Evolutionary conservation across 2,329 filamentous ascomycete species (phyloP).

Genomic region (Escovopsis sp.): DNA sequence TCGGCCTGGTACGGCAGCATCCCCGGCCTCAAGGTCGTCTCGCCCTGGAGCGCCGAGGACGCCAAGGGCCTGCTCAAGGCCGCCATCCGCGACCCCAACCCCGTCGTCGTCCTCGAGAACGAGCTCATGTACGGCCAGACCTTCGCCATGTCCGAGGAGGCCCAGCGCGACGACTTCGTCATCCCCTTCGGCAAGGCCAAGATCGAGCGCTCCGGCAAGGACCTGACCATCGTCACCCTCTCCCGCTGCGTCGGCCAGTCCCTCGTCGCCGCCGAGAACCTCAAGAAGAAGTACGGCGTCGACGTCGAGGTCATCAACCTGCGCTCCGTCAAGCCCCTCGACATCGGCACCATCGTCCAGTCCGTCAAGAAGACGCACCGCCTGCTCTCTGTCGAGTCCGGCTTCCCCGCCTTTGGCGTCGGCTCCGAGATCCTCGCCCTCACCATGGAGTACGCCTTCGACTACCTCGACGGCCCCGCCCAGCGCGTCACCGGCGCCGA

Average conservation of each 20-base stretch:
- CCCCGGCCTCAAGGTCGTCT: constrained; percentile 90
- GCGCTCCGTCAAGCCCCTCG: constrained; percentile 90
- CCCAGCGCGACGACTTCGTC: constrained; percentile 92
- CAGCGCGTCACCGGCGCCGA: constrained; percentile 92
- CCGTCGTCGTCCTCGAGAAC: constrained; percentile 82
- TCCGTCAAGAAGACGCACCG: constrained; percentile 98
- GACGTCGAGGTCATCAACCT: constrained; percentile 97
- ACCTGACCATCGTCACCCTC: constrained; percentile 86
- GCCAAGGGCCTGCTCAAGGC: constrained; percentile 97
- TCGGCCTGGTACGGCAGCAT: constrained; percentile 98
- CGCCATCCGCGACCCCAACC: constrained; percentile 95
- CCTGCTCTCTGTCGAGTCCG: constrained; percentile 83
- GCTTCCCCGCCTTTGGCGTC: constrained; percentile 91
- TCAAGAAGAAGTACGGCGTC: constrained; percentile 93
- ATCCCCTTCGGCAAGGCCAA: constrained; percentile 98
- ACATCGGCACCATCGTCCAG: constrained; percentile 88
- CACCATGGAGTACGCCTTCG: constrained; percentile 94
- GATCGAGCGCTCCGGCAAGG: constrained; percentile 91
- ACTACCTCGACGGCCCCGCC: constrained; percentile 90
- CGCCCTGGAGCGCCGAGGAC: constrained; percentile 92
- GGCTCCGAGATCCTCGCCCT: constrained; percentile 84
- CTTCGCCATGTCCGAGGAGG: constrained; percentile 96
- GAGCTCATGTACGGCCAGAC: constrained; percentile 82
- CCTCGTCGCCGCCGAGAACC: constrained; percentile 70
- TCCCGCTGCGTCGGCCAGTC: constrained; percentile 93